Evolutionary conservation across 2,329 filamentous ascomycete genomes (phyloP).

Genomic region (Exophiala mesophila): DNA sequence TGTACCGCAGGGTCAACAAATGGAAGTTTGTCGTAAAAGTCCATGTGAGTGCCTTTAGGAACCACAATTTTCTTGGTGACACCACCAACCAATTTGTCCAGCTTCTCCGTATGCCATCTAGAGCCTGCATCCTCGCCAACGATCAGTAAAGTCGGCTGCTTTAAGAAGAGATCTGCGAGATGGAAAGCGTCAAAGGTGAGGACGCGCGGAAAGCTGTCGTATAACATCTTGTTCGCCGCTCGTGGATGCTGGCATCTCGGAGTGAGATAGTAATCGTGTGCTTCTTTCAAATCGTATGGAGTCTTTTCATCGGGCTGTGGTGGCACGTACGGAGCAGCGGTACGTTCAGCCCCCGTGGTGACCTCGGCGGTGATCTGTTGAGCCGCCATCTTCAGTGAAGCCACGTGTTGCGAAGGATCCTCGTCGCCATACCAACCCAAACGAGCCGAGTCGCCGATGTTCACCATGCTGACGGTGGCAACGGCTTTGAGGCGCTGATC

Average conservation of each 20-base stretch:
- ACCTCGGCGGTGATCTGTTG: conserved; percentile 4
- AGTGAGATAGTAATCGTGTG: conserved; percentile 5
- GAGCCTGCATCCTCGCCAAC: conserved; percentile 7
- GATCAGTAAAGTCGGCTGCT: conserved; percentile 12
- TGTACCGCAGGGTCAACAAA: conserved; percentile 17
- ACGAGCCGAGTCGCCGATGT: conserved; percentile 28
- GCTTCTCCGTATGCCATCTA: conserved; percentile 23
- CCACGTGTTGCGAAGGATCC: conserved; percentile 1
- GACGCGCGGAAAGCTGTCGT: conserved; percentile 3
- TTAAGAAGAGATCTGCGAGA: conserved; percentile 12
- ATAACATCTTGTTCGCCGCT: conserved; percentile 11
- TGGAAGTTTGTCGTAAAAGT: conserved; percentile 18
- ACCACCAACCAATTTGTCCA: conserved; percentile 16
- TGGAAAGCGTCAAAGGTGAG: conserved; percentile 14
- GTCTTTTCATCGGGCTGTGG: conserved; percentile 13
- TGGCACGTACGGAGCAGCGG: conserved; percentile 10
- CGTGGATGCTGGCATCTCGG: conserved; percentile 17
- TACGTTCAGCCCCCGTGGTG: conserved; percentile 20
- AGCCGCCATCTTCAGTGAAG: not conserved
- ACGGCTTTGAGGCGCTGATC: too few species aligned
- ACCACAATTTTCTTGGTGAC: conserved; percentile 19
- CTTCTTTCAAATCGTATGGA: conserved; percentile 24
- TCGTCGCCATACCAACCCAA: conserved; percentile 2
- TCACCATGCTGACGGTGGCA: conserved; percentile 31
- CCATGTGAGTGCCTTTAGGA: conserved; percentile 17